Evolutionary conservation across 2,329 filamentous ascomycete species (phyloP).

Genomic region (Fusarium tjaetaba): DNA sequence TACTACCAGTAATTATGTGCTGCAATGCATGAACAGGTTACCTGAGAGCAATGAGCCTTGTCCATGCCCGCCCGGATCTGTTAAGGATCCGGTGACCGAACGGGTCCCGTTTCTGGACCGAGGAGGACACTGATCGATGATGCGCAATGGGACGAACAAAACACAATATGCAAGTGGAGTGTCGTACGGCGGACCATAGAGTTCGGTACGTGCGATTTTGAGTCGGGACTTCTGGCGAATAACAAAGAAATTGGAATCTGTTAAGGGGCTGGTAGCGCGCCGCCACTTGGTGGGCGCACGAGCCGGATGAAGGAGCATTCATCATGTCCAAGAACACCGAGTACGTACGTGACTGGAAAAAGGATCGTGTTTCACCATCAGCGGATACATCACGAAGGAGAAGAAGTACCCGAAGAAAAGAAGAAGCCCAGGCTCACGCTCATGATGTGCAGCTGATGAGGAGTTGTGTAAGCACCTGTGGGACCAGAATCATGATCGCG

Average conservation of each 20-base stretch:
- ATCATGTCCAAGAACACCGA: slow-evolving; percentile 12
- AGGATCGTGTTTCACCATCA: slow-evolving; percentile 21
- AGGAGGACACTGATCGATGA: slow-evolving; percentile 10
- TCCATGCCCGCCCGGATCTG: slow-evolving; percentile 22
- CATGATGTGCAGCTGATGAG: slow-evolving; percentile 12
- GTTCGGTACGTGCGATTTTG: slow-evolving; percentile 33
- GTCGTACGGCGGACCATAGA: slow-evolving; percentile 31
- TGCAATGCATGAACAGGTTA: slow-evolving; percentile 10
- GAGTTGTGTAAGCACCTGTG: slow-evolving; percentile 16
- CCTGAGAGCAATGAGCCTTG: background rate
- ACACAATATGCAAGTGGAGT: slow-evolving; percentile 8
- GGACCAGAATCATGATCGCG: slow-evolving; percentile 22
- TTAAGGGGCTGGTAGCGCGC: slow-evolving; percentile 43
- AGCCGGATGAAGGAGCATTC: slow-evolving; percentile 29
- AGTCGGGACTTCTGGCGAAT: slow-evolving; percentile 23
- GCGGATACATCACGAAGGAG: background rate
- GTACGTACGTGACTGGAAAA: background rate
- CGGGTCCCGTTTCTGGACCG: background rate
- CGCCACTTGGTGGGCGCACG: slow-evolving; percentile 33
- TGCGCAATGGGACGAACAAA: slow-evolving; percentile 19
- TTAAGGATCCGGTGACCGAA: slow-evolving; percentile 23
- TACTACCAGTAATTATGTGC: background rate
- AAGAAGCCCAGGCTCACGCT: background rate
- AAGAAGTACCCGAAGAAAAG: background rate
- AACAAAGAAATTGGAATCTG: slow-evolving; percentile 40